Base-by-base conservation (phyloP, 1,284 basidiomycete genomes). In the Cystobasidium sp. region DNA sequence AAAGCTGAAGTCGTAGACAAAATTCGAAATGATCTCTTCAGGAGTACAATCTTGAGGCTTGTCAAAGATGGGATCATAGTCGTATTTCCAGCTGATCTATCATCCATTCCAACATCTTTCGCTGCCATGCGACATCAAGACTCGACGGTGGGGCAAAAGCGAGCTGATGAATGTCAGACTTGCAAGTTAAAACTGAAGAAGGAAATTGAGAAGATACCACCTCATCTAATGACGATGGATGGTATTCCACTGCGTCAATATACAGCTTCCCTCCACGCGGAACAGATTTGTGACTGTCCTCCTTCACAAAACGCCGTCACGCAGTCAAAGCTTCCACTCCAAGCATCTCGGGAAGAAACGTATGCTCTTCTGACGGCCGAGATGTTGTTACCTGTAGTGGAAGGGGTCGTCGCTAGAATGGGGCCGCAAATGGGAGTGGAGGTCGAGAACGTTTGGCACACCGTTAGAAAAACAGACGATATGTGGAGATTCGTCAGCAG, bases 1-100 rank as follows among this genome's bases (percentile, higher is more conserved):
- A 14, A 10, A 22, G 10, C 64, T 20, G 51, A 18, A 16, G 46
- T 43, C 12, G 64, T 66, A 24, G 20, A 55, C 31, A 41, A 65
- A 39, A 8, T 53, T 31, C 49, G 58, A 8, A 56, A 59, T 43
- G 61, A 73, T 46, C 62, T 73, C 7, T 66, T 73, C 70, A 65
- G 41, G 14, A 55, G 51, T 24, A 53, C 70, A 10, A 61, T 73
- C 62, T 31, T 47, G 31, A 73, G 56, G 37, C 52, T 73, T 22
- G 43, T 55, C 22, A 53, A 66, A 46, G 70, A 73, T 31, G 70
- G 70, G 8, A 55, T 58, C 1, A 58, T 73, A 16, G 24, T 53
- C 20, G 44, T 65, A 4, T 41, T 55, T 49, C 49, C 61, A 20
- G 31, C 62, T 39, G 70, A 73, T 14, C 16, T 52, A 31, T 37